Evolutionary conservation across 2,329 filamentous ascomycete species (phyloP), one percentile per base, ranked within the genome.

Genomic region (Alternaria consortialis): DNA sequence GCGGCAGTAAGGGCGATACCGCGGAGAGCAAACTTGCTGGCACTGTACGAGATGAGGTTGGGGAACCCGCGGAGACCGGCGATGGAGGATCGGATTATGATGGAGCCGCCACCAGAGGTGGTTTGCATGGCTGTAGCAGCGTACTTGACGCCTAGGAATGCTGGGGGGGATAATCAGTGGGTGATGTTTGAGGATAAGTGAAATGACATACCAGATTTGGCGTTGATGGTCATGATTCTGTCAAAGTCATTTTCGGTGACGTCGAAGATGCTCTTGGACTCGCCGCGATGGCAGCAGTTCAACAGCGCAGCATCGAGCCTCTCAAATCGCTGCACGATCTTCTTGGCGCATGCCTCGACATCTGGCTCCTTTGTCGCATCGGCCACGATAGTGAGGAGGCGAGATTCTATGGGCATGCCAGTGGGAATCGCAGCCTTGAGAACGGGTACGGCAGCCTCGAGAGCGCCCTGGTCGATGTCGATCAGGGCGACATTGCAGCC

Each of bases 1-100:
- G 79, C 78, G 27, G 79, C 79, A 7, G 78, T 78, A 6, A 77
- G 68, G 29, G 77, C 76, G n/a, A 80, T 74, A 13, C 79, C 79
- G 7, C 78, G 74, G 7, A 76, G 61, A 13, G 78, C 78, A 47
- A 80, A 80, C 43, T 79, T 79, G 34, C 76, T 75, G 2, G 71
- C 72, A 5, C 77, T 78, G 64, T 80, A 79, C 9, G 74, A 66
- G 20, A 73, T 74, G 15, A 78, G 70, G 7, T 76, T 77, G 3
- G 78, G 77, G 20, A 74, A 77, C 17, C 73, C 79, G 29, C 75
- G 77, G 8, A 80, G 73, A 7, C 79, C 79, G 2, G 77, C 77
- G 46, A 79, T 77, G 2, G 77, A 80, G 7, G 79, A 80, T 11
- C 77, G 74, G 34, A 80, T 66, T 53, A 80, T 75, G 37, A 80